Evolutionary conservation across 768 basidiomycete genomes (phyloP).

Genomic region (Lentinus tigrinus): DNA sequence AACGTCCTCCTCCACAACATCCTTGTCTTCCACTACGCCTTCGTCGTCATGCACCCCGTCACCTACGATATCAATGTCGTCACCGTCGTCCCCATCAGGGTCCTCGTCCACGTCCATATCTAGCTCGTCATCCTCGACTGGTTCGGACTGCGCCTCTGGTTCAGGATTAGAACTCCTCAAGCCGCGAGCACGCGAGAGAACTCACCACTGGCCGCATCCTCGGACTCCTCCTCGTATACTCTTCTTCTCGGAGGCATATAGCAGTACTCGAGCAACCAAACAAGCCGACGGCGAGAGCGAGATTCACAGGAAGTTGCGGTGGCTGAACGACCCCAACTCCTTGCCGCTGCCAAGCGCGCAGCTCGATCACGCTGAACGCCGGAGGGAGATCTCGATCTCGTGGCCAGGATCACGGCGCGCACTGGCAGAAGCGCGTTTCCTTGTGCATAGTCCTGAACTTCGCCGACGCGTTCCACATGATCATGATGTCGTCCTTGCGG

Average conservation of each 20-base stretch:
- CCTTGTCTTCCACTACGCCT: slow-evolving; percentile 36
- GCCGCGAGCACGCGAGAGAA: background rate
- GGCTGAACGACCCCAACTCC: no score
- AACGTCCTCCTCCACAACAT: slow-evolving; percentile 36
- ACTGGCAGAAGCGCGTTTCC: background rate
- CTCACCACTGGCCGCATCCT: slow-evolving; percentile 21
- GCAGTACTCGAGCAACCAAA: no score
- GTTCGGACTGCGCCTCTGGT: slow-evolving; percentile 31
- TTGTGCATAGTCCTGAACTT: background rate
- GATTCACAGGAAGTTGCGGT: no score
- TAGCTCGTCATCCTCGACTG: slow-evolving; percentile 34
- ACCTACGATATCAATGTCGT: slow-evolving; percentile 26
- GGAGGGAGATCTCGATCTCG: background rate
- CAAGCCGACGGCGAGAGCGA: no score
- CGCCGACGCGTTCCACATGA: background rate
- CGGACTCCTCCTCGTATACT: slow-evolving; percentile 16
- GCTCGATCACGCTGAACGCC: no score
- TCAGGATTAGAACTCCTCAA: background rate
- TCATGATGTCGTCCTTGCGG: background rate
- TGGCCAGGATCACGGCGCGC: background rate
- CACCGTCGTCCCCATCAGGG: slow-evolving; percentile 25
- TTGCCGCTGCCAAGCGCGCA: no score
- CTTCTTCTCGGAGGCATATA: slow-evolving; percentile 15
- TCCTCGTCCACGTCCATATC: slow-evolving; percentile 42
- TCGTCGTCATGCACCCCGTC: slow-evolving; percentile 28